Evolutionary conservation across 208 protist species (phyloP).

Genomic region (Zelonia costaricensis): DNA sequence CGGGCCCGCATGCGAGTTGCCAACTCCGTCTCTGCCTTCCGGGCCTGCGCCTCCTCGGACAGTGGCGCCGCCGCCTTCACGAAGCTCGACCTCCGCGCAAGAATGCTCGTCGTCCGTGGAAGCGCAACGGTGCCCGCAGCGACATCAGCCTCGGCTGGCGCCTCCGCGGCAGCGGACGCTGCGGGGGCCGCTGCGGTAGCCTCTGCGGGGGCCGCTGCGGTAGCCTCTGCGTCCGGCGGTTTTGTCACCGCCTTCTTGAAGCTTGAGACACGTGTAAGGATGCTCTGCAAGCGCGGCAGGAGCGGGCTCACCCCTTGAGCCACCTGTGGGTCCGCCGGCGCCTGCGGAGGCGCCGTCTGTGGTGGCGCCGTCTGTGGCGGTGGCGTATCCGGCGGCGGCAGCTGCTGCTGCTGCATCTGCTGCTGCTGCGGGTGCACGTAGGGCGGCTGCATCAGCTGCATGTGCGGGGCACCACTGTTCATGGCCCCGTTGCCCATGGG

Average conservation of each 20-base stretch:
- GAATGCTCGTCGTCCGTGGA: constrained; percentile 21
- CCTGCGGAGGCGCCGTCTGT: background rate
- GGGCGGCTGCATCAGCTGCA: too few relatives aligned
- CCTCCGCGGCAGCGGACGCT: too few relatives aligned
- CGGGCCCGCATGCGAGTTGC: constrained; percentile 7
- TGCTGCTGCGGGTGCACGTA: background rate
- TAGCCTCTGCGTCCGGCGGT: background rate
- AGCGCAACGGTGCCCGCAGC: too few relatives aligned
- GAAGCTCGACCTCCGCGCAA: constrained; percentile 44
- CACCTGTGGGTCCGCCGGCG: background rate
- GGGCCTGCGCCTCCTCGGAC: constrained; percentile 6
- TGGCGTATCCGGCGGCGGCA: background rate
- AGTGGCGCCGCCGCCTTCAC: constrained; percentile 19
- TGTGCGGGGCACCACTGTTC: too few relatives aligned
- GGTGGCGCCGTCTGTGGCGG: background rate
- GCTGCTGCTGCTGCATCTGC: background rate
- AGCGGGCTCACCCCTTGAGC: background rate
- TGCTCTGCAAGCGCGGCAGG: constrained; percentile 20
- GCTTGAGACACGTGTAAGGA: constrained; percentile 41
- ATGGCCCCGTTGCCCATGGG: too few relatives aligned
- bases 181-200: too few relatives aligned
- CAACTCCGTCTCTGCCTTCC: constrained; percentile 2
- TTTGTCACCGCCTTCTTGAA: constrained; percentile 31
- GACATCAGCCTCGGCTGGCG: too few relatives aligned
- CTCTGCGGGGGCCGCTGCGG: too few relatives aligned